Base-by-base conservation (phyloP, 768 basidiomycete genomes). In the Suillus paluster region DNA sequence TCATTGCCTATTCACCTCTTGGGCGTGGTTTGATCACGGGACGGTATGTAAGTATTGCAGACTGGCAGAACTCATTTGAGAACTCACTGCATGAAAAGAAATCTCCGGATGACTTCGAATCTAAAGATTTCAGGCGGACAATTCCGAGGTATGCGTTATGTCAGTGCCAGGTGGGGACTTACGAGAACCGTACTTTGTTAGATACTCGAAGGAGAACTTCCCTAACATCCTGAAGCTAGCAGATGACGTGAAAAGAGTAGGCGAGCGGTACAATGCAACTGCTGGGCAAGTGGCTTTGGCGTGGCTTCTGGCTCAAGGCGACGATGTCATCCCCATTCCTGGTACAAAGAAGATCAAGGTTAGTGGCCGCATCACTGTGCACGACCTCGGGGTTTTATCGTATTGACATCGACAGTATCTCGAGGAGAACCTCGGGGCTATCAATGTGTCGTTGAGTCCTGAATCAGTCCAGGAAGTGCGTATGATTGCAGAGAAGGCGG, bases 21-120 rank as follows among this genome's bases (percentile, higher is more conserved):
- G 84, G 84, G 19, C 74, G 83, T 36, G 84, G 84, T 2, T 60
- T 86, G n/a, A 65, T 85, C 55, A 84, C 81, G 0, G 83, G 85
- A 2, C 68, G 72, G 60, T 79, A 76, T 57, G 80, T 81, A 58
- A 63, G 77, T 71, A 4, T 44, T 64, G 39, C 25, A 55, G 42
- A n/a, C 9, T 12, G 11, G 19, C 15, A 6, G 33, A 25, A 60
- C 14, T 62, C 25, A 9, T 61, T 50, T 30, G 60, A 55, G 9
- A n/a, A 2, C 33, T 38, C 14, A 36, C 42, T 0, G 2, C n/a
- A 33, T 33, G 15, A 36, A 39, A n/a, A 78, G 75, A 71, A 67
- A 74, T 74, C 74, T 1, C 68, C 69, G 0, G 70, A 78, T 3
- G 75, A 77, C 39, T 75, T 77, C 19, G 74, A 70, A 9, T 57